Percentiles rank a stretch among this genome's conserved stretches.
phyloP scores from a whole-genome alignment of 176 grass and related monocot species.

The Thinopyrum elongatum region DNA sequence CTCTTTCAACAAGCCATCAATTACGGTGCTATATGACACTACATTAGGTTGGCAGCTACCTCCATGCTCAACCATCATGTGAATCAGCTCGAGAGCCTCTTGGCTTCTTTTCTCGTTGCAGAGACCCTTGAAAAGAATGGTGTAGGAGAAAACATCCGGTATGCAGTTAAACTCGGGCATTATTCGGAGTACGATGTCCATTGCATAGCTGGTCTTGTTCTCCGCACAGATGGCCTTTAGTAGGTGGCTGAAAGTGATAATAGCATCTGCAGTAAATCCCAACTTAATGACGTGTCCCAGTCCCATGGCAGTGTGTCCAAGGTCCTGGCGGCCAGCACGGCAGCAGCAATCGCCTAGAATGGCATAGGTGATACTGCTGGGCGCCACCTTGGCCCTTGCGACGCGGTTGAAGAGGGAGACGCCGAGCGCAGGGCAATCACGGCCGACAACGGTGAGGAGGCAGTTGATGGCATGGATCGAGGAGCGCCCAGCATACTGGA shows the following conservation, averaged over 20 bases:
- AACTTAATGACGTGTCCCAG: background rate
- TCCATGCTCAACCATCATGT: slow-evolving; percentile 2
- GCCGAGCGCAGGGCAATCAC: background rate
- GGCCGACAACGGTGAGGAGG: background rate
- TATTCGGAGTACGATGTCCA: slow-evolving; percentile 12
- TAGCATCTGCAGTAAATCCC: background rate
- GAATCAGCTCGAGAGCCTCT: slow-evolving; percentile 25
- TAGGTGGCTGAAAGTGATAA: background rate
- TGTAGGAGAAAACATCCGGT: background rate
- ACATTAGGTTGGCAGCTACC: background rate
- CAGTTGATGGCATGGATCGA: background rate
- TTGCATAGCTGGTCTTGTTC: slow-evolving; percentile 1
- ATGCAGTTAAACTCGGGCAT: slow-evolving; percentile 21
- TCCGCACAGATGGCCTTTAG: slow-evolving; percentile 18
- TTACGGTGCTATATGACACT: background rate
- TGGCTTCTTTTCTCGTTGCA: background rate
- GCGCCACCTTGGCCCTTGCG: background rate
- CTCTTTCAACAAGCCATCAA: background rate
- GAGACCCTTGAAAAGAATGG: slow-evolving; percentile 34
- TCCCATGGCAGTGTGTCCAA: background rate
- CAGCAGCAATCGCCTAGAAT: background rate
- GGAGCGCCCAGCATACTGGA: background rate
- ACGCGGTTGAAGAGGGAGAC: slow-evolving; percentile 1
- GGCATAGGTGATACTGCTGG: background rate
- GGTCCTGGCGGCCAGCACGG: background rate